Evolutionary conservation across 805 yeast species (phyloP), one percentile per base, ranked within the genome.

Genomic region (Blastobotrys robertii): DNA sequence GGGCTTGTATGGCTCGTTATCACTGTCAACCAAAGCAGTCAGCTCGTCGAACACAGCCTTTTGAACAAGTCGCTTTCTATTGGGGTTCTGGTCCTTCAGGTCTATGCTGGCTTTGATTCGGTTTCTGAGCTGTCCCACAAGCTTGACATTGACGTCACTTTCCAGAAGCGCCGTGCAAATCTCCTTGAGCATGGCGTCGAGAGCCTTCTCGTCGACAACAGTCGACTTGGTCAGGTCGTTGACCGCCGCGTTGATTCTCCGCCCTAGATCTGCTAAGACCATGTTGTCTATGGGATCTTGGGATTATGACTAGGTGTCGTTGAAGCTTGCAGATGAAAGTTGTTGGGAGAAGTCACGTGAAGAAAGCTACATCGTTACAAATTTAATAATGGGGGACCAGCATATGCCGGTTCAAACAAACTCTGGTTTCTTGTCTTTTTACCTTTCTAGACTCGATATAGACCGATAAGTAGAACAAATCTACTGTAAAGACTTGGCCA

Each of bases 21-120:
- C 63, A 38, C 80, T 81, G 56, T 88, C 97, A 16, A 92, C 95
- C 33, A 92, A 70, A 5, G 75, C 77, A 55, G 88, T 84, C 35
- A 92, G 72, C 65, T 92, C 97, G 58, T 92, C 98, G 64, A 83
- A 92, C 35, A 92, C 94, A 12, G 94, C 83, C 62, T 90, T 90
- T 59, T 92, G 97, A 31, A 82, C 70, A 12, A 87, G 60, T 58
- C 83, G 79, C 63, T 84, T 85, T 53, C 85, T 81, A 60, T 85
- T 86, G 32, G 75, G 68, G 34, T 71, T 68, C n/a, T 75, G 74
- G 10, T 74, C 72, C 19, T 69, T 69, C 25, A 66, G 66, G 43
- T 74, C 70, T 39, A 85, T 69, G 33, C 73, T 75, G 34, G 66
- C 57, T 55, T 77, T 78, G 52, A 90, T 74, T 52, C 81, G 79